Base-by-base conservation (phyloP, 768 basidiomycete species). In the Lyophyllum decastes region DNA sequence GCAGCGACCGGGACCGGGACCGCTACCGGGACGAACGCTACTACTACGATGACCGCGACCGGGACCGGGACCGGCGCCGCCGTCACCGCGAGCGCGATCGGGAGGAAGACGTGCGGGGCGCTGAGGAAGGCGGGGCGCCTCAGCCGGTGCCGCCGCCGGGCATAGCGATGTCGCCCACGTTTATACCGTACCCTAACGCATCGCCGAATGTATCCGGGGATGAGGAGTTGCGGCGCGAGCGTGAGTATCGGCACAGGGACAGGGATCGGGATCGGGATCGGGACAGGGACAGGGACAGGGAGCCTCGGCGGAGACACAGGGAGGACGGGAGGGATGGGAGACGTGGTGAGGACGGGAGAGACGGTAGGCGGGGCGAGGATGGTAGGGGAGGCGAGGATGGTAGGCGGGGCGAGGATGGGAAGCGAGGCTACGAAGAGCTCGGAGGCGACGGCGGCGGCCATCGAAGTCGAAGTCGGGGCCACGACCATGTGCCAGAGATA, bases 401-500 rank as follows among this genome's bases (percentile, higher is more conserved):
- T 11, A 6, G 30, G 30, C 30, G 30, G 10, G 30, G 30, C 4
- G 30, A 10, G 10, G 30, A 10, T 10, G 30, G 30, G 30, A 5
- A 30, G 5, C 30, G 10, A 4, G 30, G 10, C 30, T 30, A 10
- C 30, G 30, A 30, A 30, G 30, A 30, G 5, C 30, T 4, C 30
- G 30, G 10, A 4, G 5, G 30, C 30, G 35, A 38, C 11, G 8
- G 35, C 11, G 11, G 16, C 35, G 35, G 35, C 44, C 43, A 19
- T 19, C 25, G 43, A 16, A 41, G 51, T 56, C 60, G 9, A 10
- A 45, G 44, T 50, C 59, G 58, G 30, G 54, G 65, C 53, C 61
- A 54, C 16, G 48, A 58, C 27, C 48, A 12, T 40, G 57, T 52
- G 50, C 55, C 48, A 48, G 60, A 53, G 52, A 55, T 30, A 59